Conservation (phyloP, 345 rosid species). For the Citrus sp. region DNA sequence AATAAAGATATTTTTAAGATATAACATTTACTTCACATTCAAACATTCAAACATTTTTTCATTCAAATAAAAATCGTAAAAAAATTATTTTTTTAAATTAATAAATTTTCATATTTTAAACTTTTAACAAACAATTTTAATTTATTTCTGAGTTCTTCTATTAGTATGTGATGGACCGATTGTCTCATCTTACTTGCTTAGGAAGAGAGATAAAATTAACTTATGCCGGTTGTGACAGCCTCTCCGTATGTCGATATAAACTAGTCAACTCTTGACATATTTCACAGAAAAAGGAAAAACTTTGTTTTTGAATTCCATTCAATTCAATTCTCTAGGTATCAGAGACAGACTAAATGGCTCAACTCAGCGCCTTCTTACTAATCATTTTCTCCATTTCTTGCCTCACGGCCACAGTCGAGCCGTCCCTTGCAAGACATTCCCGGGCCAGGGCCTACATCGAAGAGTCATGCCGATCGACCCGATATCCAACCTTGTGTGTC, state of each 20-base stretch:
- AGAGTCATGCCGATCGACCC: slow-evolving; percentile 53
- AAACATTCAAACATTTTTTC: too few species aligned
- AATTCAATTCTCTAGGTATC: not conserved
- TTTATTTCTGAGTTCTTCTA: too few species aligned
- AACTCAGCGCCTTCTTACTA: slow-evolving; percentile 1
- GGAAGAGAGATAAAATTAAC: slow-evolving; percentile 4
- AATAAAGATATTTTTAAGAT: too few species aligned
- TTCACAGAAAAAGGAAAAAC: not conserved
- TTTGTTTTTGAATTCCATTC: not conserved
- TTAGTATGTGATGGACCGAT: too few species aligned
- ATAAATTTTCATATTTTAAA: too few species aligned
- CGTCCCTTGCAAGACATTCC: slow-evolving; percentile 15
- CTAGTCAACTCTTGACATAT: not conserved
- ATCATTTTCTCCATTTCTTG: slow-evolving; percentile 12
- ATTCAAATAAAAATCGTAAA: too few species aligned
- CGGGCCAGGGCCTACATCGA: slow-evolving; percentile 30
- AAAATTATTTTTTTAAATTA: too few species aligned
- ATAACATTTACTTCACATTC: too few species aligned
- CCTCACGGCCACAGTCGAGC: slow-evolving; percentile 7
- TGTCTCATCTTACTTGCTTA: too few species aligned
- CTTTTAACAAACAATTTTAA: too few species aligned
- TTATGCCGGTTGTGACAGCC: slow-evolving; percentile 1
- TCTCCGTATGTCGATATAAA: slow-evolving; percentile 11
- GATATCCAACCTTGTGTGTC: slow-evolving; percentile 52
- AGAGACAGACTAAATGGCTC: slow-evolving; percentile 22